Evolutionary conservation across 2,329 filamentous ascomycete genomes (phyloP).

Genomic region (Trichoderma koningiopsis): DNA sequence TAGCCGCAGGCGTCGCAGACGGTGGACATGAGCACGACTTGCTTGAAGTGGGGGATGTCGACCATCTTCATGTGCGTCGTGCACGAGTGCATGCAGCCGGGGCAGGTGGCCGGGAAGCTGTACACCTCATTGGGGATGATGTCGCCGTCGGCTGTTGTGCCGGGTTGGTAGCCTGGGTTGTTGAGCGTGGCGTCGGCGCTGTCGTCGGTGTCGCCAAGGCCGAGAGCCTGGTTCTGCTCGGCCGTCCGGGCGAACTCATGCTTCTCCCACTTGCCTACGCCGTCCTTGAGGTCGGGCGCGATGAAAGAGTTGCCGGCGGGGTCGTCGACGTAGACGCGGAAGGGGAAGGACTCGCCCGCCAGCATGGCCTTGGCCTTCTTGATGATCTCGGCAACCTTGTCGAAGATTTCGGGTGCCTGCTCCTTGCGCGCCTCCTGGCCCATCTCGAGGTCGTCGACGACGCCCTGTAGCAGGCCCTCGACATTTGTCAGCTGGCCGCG

Average conservation of each 20-base stretch:
- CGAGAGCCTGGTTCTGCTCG: slow-evolving; percentile 85
- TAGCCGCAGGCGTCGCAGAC: slow-evolving; percentile 91
- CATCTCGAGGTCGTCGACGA: slow-evolving; percentile 77
- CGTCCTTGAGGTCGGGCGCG: slow-evolving; percentile 77
- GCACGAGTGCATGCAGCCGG: slow-evolving; percentile 83
- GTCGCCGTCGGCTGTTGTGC: slow-evolving; percentile 63
- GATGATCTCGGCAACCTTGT: slow-evolving; percentile 78
- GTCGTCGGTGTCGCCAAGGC: slow-evolving; percentile 67
- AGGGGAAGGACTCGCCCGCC: slow-evolving; percentile 76
- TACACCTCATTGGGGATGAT: slow-evolving; percentile 93
- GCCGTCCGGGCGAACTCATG: slow-evolving; percentile 79
- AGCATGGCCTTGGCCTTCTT: slow-evolving; percentile 75
- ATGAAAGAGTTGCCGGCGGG: slow-evolving; percentile 97
- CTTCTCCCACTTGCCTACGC: slow-evolving; percentile 85
- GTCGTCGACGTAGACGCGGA: slow-evolving; percentile 86
- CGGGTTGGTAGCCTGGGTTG: slow-evolving; percentile 56
- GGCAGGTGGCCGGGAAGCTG: slow-evolving; percentile 87
- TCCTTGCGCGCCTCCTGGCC: slow-evolving; percentile 82
- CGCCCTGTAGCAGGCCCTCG: slow-evolving; percentile 79
- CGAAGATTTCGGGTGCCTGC: slow-evolving; percentile 74
- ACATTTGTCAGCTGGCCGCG: slow-evolving; percentile 92
- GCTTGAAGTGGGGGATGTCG: slow-evolving; percentile 96
- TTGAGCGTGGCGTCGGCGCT: slow-evolving; percentile 49
- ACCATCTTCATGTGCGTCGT: slow-evolving; percentile 98
- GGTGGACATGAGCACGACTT: slow-evolving; percentile 94